Evolutionary conservation across 108 stramenopile genomes (phyloP).

Genomic region (Licmophora abbreviata): DNA sequence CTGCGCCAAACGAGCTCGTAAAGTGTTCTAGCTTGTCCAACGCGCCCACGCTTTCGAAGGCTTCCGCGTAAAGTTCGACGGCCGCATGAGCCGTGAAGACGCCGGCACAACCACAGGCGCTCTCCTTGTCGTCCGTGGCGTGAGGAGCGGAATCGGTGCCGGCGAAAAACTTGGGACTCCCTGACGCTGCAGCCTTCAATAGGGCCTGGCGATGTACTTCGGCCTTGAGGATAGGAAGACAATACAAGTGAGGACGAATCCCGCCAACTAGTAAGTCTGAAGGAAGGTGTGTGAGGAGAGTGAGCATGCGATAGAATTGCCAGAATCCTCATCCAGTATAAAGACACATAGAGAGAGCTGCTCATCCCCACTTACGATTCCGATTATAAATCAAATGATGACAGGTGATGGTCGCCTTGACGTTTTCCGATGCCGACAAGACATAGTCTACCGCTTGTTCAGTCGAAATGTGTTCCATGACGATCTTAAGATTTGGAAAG

Average conservation of each 20-base stretch:
- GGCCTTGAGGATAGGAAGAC: constrained; percentile 96
- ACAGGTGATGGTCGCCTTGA: constrained; percentile 94
- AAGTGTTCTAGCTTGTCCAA: constrained; percentile 91
- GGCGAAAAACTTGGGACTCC: constrained; percentile 89
- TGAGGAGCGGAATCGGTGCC: constrained; percentile 99
- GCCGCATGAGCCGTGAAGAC: constrained; percentile 93
- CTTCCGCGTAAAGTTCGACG: constrained; percentile 93
- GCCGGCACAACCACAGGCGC: constrained; percentile 95
- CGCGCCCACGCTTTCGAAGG: constrained; percentile 82
- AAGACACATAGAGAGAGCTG: not conserved
- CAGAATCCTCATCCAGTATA: not conserved
- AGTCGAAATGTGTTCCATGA: constrained; percentile 96
- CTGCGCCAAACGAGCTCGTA: constrained; percentile 77
- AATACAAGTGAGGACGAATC: constrained; percentile 96
- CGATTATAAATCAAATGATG: constrained; percentile 99
- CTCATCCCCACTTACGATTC: constrained; percentile 57
- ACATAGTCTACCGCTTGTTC: constrained; percentile 92
- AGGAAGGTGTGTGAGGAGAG: not conserved
- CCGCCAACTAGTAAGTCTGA: constrained; percentile 82
- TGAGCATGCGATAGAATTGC: constrained; percentile 2
- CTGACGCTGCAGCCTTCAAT: constrained; percentile 83
- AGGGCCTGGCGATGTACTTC: constrained; percentile 92
- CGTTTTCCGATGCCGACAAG: constrained; percentile 58
- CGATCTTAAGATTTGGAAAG: constrained; percentile 88
- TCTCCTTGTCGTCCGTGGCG: constrained; percentile 63